Evolutionary conservation across 176 grass and related monocot species (phyloP).

Genomic region (Zea mays): DNA sequence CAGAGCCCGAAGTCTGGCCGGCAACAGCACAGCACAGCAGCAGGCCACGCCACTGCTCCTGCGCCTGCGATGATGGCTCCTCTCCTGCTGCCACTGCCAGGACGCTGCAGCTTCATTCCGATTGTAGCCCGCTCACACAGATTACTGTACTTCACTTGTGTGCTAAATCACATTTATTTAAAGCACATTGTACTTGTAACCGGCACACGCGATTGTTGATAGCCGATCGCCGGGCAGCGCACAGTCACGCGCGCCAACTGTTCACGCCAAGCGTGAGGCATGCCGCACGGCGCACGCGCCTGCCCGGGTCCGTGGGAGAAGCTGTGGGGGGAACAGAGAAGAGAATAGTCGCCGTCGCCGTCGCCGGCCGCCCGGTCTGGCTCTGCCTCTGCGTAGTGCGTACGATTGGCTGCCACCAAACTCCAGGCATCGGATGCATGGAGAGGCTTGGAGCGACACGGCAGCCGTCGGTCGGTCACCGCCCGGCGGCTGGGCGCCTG

Average conservation of each 20-base stretch:
- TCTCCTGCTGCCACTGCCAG: not conserved
- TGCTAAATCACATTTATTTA: not conserved
- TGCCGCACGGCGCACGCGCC: not conserved
- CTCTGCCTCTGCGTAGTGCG: not conserved
- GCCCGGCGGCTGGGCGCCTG: not conserved
- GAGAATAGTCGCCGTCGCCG: not conserved
- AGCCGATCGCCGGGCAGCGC: not conserved
- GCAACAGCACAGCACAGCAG: too few species aligned
- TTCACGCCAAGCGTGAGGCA: not conserved
- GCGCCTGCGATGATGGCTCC: conserved; percentile 24
- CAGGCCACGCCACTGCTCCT: too few species aligned
- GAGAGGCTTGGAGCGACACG: not conserved
- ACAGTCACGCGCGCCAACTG: not conserved
- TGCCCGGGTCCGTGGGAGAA: conserved; percentile 12
- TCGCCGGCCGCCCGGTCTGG: too few species aligned
- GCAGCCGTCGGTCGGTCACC: not conserved
- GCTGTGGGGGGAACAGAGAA: not conserved
- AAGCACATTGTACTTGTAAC: too few species aligned
- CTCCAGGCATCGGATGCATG: not conserved
- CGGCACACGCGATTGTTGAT: not conserved
- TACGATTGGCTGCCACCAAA: not conserved
- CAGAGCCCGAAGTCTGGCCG: too few species aligned
- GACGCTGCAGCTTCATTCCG: not conserved
- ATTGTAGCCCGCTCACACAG: not conserved
- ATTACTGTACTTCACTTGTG: not conserved